These are phyloP conservation scores for Phytophthora colocasiae DNA, from an alignment of 352 stramenopile genomes.

Conservation along the genomic window DNA sequence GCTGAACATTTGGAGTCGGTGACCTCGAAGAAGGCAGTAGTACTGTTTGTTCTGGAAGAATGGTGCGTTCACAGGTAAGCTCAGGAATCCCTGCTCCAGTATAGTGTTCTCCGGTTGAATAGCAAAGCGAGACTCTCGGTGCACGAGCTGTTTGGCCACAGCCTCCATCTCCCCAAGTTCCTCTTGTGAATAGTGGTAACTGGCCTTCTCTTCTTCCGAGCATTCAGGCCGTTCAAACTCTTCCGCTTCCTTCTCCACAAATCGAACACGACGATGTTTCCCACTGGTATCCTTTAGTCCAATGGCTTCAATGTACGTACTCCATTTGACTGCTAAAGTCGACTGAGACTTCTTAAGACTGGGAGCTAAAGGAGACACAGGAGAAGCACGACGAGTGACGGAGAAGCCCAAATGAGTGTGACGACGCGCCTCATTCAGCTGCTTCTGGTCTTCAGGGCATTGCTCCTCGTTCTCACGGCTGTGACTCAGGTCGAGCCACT, in stretches of 20 bases:
- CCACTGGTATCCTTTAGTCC: constrained; percentile 46
- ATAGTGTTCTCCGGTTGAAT: constrained; percentile 68
- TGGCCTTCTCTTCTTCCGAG: constrained; percentile 58
- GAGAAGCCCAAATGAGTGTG: constrained; percentile 17
- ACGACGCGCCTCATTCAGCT: constrained; percentile 14
- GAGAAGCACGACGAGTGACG: constrained; percentile 15
- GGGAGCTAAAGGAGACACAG: constrained; percentile 40
- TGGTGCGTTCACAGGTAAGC: constrained; percentile 50
- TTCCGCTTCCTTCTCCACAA: constrained; percentile 40
- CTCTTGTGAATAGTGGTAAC: constrained; percentile 60
- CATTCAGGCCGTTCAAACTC: constrained; percentile 48
- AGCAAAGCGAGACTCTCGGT: constrained; percentile 54
- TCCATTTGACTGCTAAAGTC: constrained; percentile 57
- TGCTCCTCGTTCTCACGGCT: constrained; percentile 8
- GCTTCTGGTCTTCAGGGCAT: constrained; percentile 20
- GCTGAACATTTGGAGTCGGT: constrained; percentile 53
- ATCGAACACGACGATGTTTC: constrained; percentile 56
- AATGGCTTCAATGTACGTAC: constrained; percentile 60
- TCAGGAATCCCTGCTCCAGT: constrained; percentile 72
- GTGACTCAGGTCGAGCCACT: constrained; percentile 38
- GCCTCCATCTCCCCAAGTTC: constrained; percentile 66
- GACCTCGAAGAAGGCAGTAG: constrained; percentile 70
- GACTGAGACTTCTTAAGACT: constrained; percentile 69
- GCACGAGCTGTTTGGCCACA: constrained; percentile 56
- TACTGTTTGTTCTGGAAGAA: constrained; percentile 72